Base-by-base conservation (phyloP, 1,139 yeast genomes). In the Geotrichum candidum region DNA sequence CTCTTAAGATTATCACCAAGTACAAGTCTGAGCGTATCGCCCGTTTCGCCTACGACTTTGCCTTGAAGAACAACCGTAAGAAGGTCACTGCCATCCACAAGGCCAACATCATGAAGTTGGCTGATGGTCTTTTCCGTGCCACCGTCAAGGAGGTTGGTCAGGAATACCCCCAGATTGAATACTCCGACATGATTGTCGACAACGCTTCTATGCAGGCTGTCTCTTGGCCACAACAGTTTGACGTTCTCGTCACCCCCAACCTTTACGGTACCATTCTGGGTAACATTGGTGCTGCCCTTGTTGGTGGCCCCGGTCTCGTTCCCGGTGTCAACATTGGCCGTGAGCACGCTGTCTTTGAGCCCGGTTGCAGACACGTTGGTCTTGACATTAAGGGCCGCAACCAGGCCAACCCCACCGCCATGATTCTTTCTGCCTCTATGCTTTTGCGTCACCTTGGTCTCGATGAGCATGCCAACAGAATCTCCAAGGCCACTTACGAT, bases 201-300 rank as follows among this genome's bases (percentile, higher is more conserved):
- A 94, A 94, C 75, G 97, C 99, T 65, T 90, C 97, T 68, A 94
- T 94, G 98, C 98, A 94, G 82, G 97, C 97, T 64, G 99, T 94
- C 68, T 92, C 98, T 65, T 84, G 87, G 79, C 98, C 98, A 70
- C 97, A 92, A 78, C 98, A 94, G 81, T 94, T 92, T 73, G 98
- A 94, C 76, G 98, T 94, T 63, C 84, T 94, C 79, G 98, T 94
- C 68, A 91, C 97, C 70, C 99, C 99, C 70, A 92, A 94, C 84
- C 84, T 94, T 81, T 94, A 94, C 83, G 99, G 99, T 80, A 87
- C 97, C 74, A 94, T 94, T 75, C 81, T 94, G 74, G 91, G 97
- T 69, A 94, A 94, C 84, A 91, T 94, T 74, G 98, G 98, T 81
- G 97, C 99, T 69, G 99, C 96, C 68, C 84, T 94, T 72, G 88